phyloP scores from a whole-genome alignment of 176 grass and related monocot genomes.

The Themeda triandra region DNA sequence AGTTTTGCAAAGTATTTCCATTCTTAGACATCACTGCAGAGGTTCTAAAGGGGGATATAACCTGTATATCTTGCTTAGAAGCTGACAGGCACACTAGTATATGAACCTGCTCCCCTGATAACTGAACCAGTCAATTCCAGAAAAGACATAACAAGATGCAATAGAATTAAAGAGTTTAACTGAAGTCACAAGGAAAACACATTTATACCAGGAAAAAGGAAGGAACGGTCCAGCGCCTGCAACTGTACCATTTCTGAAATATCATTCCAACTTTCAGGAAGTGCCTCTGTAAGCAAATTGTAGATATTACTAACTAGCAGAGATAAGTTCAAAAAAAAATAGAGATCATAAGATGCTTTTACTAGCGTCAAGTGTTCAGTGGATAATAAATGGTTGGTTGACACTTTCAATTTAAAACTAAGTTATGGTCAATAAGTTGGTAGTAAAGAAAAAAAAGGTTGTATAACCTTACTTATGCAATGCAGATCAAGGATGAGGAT shows the following conservation, averaged over 20 bases:
- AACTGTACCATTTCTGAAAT: slow-evolving; percentile 54
- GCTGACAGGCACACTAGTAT: slow-evolving; percentile 74
- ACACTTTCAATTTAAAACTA: background rate
- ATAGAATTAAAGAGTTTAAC: background rate
- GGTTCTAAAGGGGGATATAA: slow-evolving; percentile 71
- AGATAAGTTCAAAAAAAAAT: background rate
- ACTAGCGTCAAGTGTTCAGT: background rate
- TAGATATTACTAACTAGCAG: slow-evolving; percentile 13
- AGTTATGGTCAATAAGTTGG: background rate
- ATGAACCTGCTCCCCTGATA: slow-evolving; percentile 84
- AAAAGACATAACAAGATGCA: slow-evolving; percentile 5
- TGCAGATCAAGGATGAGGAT: background rate
- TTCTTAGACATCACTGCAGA: slow-evolving; percentile 58
- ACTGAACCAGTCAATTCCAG: slow-evolving; percentile 35
- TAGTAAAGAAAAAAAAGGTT: background rate
- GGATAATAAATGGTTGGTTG: background rate
- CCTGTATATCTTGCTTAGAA: slow-evolving; percentile 54
- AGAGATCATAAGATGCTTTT: background rate
- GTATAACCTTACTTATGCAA: background rate
- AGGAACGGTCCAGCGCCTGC: slow-evolving; percentile 65
- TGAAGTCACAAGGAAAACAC: slow-evolving; percentile 9
- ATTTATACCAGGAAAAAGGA: slow-evolving; percentile 94
- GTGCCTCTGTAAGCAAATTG: slow-evolving; percentile 49
- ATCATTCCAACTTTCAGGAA: slow-evolving; percentile 66
- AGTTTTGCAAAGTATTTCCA: slow-evolving; percentile 32